A percentile compares a stretch with the other conserved stretches of the same genome.
These are phyloP conservation scores for Centrapalus pauciflorus DNA, from an alignment of 129 eudicot genomes.

Conservation along the genomic window DNA sequence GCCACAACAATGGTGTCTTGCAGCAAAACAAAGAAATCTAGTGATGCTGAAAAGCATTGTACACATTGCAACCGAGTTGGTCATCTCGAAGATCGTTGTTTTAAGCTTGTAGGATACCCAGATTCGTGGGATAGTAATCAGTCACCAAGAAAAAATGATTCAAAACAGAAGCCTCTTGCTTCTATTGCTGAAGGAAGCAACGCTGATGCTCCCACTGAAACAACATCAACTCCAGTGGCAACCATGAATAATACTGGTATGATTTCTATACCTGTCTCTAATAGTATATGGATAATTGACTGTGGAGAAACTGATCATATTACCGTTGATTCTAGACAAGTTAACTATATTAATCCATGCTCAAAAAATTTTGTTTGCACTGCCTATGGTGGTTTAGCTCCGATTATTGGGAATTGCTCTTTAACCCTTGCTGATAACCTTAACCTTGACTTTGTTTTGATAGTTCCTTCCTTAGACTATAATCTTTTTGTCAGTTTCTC, in stretches of 20 bases:
- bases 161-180: not conserved
- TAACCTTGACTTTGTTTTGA: not conserved
- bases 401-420: not conserved
- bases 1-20: not conserved
- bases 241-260: not conserved
- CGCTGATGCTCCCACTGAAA: not conserved
- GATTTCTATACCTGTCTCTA: not conserved
- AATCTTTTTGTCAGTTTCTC: not conserved
- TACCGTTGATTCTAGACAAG: not conserved
- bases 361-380: not conserved
- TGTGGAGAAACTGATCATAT: slow-evolving; percentile 7
- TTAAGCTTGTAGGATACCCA: slow-evolving; percentile 3
- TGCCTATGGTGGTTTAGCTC: not conserved
- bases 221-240: not conserved
- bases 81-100: not conserved
- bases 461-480: slow-evolving; percentile 5
- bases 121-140: not conserved
- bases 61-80: not conserved
- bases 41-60: not conserved
- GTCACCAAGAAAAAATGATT: not conserved
- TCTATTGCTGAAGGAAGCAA: not conserved
- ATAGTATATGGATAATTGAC: slow-evolving; percentile 21
- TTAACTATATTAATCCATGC: not conserved
- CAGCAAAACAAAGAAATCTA: not conserved
- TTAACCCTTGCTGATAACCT: not conserved